Base-by-base conservation (phyloP, 2,329 filamentous ascomycete species). In the Diplocarpon mali region DNA sequence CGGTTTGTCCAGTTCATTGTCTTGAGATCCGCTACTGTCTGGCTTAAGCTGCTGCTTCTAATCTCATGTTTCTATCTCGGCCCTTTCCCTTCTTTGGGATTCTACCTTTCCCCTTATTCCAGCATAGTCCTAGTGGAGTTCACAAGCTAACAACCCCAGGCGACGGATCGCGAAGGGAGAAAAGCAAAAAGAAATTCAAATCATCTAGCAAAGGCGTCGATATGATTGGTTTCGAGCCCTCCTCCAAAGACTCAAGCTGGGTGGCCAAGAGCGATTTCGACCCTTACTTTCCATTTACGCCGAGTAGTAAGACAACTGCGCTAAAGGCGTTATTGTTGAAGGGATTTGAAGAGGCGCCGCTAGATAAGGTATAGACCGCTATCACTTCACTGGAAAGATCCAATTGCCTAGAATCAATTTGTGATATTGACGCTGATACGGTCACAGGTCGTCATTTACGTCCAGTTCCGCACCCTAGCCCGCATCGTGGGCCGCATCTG, bases 381-480 rank as follows among this genome's bases (percentile, higher is more conserved):
- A 13, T 5, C 5, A 9, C 5, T 9, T 28, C 14, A 7, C 35
- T 27, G 4, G 3, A 14, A 8, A 5, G 12, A 3, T 32, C 14
- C 17, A 24, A 24, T 24, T 24, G 7, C 7, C 20, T 24, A 7
- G 4, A 7, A 7, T 7, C 20, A 24, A 7, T 24, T 32, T 10
- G 30, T 12, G 10, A 32, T 9, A 32, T 32, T 24, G 20, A 32
- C 3, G 30, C 9, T 32, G 30, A 32, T 10, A 3, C 30, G 9
- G 10, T 14, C 3, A 14, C 27, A 60, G 57, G 53, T 60, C 1
- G 56, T 74, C 74, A 46, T 81, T 37, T 82, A 78, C 51, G 75
- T 71, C 0, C 75, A 81, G 51, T 82, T 76, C 47, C 58, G 73
- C 2, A 61, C 67, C 2, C 70, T 78, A 53, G 65, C 76, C 5